Evolutionary conservation across 345 rosid genomes (phyloP), one percentile per base, ranked within the genome.

Genomic region (Melaleuca quinquenervia): DNA sequence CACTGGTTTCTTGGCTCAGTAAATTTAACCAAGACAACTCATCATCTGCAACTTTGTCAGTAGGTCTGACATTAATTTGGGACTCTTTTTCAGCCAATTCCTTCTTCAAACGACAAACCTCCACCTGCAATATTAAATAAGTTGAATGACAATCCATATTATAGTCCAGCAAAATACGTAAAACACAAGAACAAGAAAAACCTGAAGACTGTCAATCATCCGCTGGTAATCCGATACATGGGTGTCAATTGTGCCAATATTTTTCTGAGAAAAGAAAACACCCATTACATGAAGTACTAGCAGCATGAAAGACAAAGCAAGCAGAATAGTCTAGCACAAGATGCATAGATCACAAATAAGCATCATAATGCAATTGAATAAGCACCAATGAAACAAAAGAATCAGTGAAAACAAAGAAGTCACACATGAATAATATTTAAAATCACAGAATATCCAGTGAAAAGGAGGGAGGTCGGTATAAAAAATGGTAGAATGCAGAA

Each of bases 181-280:
- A 50, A 27, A 85, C 21, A 83, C 16, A 86, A 80, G n/a, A 36
- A 87, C 49, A 74, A 32, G 82, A 29, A 85, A 76, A 41, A 86
- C 99, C 94, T 97, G 98, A 91, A 97, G 99, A 92, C 91, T 92
- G 89, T 97, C 99, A 89, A 97, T 96, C 98, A 97, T 97, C 82
- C 94, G 92, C 87, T 97, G 98, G 92, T 97, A 97, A 91, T 97
- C 99, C 84, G 98, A 94, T 76, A 97, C 94, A 84, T 95, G 98
- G 70, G 94, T 93, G 86, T 95, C 96, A 27, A 97, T 88, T 86
- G 98, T 94, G 87, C 99, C 99, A 52, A 97, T 93, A 88, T 96
- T 97, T 96, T 97, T 94, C 98, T 97, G 93, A 26, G 85, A 54
- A 84, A 89, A 58, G 29, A 75, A 60, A 70, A 70, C 80, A 70